phyloP scores from a whole-genome alignment of 495 filamentous ascomycete genomes.

The Evansstolkia leycettana region DNA sequence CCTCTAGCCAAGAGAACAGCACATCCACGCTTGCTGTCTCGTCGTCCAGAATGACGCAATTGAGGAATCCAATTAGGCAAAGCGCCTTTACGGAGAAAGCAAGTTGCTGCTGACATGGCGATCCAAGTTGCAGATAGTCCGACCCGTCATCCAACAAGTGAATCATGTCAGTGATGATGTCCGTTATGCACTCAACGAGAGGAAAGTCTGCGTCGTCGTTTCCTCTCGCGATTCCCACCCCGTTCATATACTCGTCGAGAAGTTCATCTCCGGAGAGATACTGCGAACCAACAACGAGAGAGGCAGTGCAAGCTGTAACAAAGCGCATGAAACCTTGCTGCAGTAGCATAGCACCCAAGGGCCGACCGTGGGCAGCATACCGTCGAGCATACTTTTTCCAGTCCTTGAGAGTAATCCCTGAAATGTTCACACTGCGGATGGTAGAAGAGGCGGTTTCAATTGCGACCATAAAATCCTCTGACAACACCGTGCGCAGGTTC shows the following conservation, averaged over 20 bases:
- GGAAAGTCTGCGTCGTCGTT: slow-evolving; percentile 26
- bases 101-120: slow-evolving; percentile 75
- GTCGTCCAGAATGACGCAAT: slow-evolving; percentile 68
- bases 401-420: slow-evolving; percentile 43
- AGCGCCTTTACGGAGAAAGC: slow-evolving; percentile 76
- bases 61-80: slow-evolving; percentile 71
- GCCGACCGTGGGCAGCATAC: slow-evolving; percentile 66
- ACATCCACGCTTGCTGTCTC: slow-evolving; percentile 66
- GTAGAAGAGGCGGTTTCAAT: slow-evolving; percentile 81
- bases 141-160: slow-evolving; percentile 74
- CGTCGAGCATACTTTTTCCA: slow-evolving; percentile 79
- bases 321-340: slow-evolving; percentile 79
- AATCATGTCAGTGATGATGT: slow-evolving; percentile 70
- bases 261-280: slow-evolving; percentile 49
- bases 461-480: slow-evolving; percentile 68
- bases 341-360: slow-evolving; percentile 84
- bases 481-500: slow-evolving; percentile 56
- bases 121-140: slow-evolving; percentile 76
- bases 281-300: slow-evolving; percentile 48
- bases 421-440: slow-evolving; percentile 49
- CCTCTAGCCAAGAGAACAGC: slow-evolving; percentile 80
- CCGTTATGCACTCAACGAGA: slow-evolving; percentile 55
- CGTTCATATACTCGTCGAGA: slow-evolving; percentile 61
- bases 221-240: slow-evolving; percentile 35
- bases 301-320: slow-evolving; percentile 63